Evolutionary conservation across 1,284 basidiomycete genomes (phyloP), one percentile per base, ranked within the genome.

Genomic region (Sanghuangporus sanghuang): DNA sequence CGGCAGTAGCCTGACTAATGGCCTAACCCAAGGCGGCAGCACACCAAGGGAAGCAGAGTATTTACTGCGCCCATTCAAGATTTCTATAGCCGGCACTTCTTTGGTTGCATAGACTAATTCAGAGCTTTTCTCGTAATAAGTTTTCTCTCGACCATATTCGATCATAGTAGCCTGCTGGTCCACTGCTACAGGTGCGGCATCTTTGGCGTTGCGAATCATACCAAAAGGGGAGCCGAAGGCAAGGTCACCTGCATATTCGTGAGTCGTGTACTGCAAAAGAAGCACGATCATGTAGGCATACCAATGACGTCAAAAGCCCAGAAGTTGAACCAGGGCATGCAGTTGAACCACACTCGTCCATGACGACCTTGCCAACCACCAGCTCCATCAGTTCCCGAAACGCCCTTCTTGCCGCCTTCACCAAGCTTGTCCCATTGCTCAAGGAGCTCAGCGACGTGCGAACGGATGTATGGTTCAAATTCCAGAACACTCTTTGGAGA

Each of bases 261-360:
- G 16, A 46, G 16, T 46, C 16, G 21, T 16, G 21, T 16, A 46
- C 16, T 7, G 16, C 21, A 46, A n/a, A 4, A 14, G 2, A 36
- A 7, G 7, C 16, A 18, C 12, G 5, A 7, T 12, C 2, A 2
- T 23, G 16, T 12, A 32, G 7, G 23, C 36, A 9, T 68, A 80
- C 82, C 84, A 58, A 95, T 92, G 69, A 93, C 92, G 75, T 95
- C 93, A 73, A 97, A 96, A 0, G 92, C 92, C 54, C 95, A 87
- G 72, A 89, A 90, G 75, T 89, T 89, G 72, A 82, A 83, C 85
- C 82, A 92, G 42, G 89, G 88, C 36, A 92, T 75, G 69, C 81
- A 85, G 72, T 95, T 89, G 56, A 93, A 76, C 84, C 87, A 92
- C 1, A 92, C 79, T 1, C 85, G 78, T 1, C 85, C 86, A 40